phyloP scores from a whole-genome alignment of 495 filamentous ascomycete species.

The Penicillium ucsense region DNA sequence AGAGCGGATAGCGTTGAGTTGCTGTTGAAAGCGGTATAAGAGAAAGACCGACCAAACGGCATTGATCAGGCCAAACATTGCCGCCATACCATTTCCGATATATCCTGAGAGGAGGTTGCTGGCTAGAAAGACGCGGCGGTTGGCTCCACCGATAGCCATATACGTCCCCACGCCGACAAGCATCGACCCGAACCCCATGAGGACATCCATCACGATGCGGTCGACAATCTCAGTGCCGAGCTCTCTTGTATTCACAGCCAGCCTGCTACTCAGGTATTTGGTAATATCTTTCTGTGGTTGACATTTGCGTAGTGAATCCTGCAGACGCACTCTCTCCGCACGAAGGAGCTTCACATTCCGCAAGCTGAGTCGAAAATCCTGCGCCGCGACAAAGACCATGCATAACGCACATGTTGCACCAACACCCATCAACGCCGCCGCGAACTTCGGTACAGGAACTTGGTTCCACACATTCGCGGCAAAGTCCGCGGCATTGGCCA shows the following conservation, averaged over 20 bases:
- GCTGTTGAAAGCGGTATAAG: conserved; percentile 23
- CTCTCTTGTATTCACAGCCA: conserved; percentile 33
- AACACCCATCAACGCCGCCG: conserved; percentile 38
- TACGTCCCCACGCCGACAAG: conserved; percentile 40
- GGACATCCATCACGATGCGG: conserved; percentile 37
- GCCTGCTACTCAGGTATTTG: conserved; percentile 18
- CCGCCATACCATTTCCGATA: conserved; percentile 36
- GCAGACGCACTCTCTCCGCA: conserved; percentile 25
- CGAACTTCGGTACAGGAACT: conserved; percentile 34
- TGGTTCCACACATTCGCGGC: conserved; percentile 46
- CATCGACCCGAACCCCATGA: conserved; percentile 36
- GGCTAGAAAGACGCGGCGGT: conserved; percentile 27
- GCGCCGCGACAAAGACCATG: conserved; percentile 33
- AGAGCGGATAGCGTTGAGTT: conserved; percentile 12
- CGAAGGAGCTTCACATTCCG: conserved; percentile 33
- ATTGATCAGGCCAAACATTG: conserved; percentile 35
- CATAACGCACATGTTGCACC: conserved; percentile 36
- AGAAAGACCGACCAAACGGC: conserved; percentile 35
- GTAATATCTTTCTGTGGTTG: conserved; percentile 7
- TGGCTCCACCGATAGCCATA: conserved; percentile 40
- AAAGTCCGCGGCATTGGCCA: conserved; percentile 44
- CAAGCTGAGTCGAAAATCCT: conserved; percentile 34
- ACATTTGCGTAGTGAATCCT: conserved; percentile 1
- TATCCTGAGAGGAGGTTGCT: conserved; percentile 43
- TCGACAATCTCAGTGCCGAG: conserved; percentile 39